Conservation (phyloP, 2,329 filamentous ascomycete species). For the Colletotrichum sp. region DNA sequence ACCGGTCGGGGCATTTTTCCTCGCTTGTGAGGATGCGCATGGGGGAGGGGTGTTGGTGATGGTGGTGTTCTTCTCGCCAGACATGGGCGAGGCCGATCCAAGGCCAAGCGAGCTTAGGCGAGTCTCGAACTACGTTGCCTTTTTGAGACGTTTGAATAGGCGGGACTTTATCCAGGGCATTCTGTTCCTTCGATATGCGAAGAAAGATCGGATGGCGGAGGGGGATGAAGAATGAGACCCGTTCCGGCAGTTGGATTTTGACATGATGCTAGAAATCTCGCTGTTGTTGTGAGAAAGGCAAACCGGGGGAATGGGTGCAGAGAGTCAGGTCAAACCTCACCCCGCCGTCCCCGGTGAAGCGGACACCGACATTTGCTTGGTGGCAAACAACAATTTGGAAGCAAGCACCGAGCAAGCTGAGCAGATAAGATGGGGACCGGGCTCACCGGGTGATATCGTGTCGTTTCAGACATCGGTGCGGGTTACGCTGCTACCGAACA, state of each 20-base stretch:
- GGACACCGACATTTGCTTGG: not conserved
- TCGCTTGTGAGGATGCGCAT: not conserved
- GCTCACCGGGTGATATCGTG: constrained; percentile 20
- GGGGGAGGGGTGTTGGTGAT: not conserved
- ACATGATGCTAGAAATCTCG: not conserved
- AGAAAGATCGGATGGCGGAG: not conserved
- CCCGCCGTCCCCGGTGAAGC: not conserved
- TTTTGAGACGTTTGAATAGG: not conserved
- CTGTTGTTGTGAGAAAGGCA: not conserved
- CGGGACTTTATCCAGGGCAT: not conserved
- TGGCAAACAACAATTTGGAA: not conserved
- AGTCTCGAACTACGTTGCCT: not conserved
- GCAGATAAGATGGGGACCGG: not conserved
- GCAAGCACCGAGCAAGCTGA: not conserved
- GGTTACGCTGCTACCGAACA: not conserved
- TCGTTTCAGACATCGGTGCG: constrained; percentile 17
- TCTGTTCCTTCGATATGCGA: not conserved
- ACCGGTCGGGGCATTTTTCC: not conserved
- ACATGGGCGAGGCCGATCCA: not conserved
- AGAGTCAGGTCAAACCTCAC: not conserved
- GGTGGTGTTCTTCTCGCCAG: not conserved
- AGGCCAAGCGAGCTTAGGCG: not conserved
- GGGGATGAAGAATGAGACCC: not conserved
- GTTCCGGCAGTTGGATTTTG: not conserved
- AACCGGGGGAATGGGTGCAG: not conserved